Evolutionary conservation across 352 stramenopile genomes (phyloP).

Genomic region (Pythium brassicae): DNA sequence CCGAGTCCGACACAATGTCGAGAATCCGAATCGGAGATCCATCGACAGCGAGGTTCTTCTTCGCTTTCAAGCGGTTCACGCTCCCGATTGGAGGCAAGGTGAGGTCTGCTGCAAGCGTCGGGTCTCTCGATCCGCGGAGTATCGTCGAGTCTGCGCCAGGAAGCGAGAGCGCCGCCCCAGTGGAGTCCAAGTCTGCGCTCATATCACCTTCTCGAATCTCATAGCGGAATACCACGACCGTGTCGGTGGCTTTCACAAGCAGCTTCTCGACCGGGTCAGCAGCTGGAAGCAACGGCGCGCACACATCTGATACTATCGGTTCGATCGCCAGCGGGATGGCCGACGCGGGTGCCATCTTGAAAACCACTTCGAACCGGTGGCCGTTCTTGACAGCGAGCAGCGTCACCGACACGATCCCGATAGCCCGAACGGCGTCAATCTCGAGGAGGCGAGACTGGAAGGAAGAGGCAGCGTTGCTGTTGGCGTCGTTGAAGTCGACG

Average conservation of each 20-base stretch:
- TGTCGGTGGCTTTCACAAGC: slow-evolving; percentile 32
- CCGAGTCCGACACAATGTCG: slow-evolving; percentile 41
- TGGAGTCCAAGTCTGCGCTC: slow-evolving; percentile 23
- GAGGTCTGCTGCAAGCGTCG: slow-evolving; percentile 27
- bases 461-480: slow-evolving; percentile 33
- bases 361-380: slow-evolving; percentile 48
- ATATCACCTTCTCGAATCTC: slow-evolving; percentile 27
- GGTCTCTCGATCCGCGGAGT: slow-evolving; percentile 25
- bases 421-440: slow-evolving; percentile 30
- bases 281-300: slow-evolving; percentile 40
- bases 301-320: slow-evolving; percentile 41
- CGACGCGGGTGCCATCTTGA: slow-evolving; percentile 39
- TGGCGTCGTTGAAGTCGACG: slow-evolving; percentile 45
- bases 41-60: slow-evolving; percentile 42
- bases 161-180: slow-evolving; percentile 23
- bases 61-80: slow-evolving; percentile 19
- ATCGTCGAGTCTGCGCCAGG: slow-evolving; percentile 18
- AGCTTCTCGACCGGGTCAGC: slow-evolving; percentile 31
- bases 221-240: slow-evolving; percentile 59
- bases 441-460: slow-evolving; percentile 42
- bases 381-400: slow-evolving; percentile 45
- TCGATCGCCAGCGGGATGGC: slow-evolving; percentile 39
- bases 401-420: slow-evolving; percentile 54
- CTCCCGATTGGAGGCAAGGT: slow-evolving; percentile 24
- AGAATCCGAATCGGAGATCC: slow-evolving; percentile 37